Evolutionary conservation across 768 basidiomycete genomes (phyloP).

Genomic region (Termitomyces sp.): DNA sequence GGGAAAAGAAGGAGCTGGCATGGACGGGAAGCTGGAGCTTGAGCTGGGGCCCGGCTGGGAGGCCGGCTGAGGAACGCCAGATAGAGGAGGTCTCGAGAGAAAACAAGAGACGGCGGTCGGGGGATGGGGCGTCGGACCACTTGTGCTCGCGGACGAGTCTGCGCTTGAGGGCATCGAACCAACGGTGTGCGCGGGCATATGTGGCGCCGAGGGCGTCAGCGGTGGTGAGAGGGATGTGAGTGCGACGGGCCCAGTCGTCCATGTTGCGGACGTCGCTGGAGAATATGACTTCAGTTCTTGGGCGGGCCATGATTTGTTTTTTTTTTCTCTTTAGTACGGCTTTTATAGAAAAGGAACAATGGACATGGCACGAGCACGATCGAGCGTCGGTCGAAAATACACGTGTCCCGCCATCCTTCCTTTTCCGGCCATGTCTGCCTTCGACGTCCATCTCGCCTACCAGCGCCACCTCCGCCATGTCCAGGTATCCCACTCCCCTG

Average conservation of each 20-base stretch:
- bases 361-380: constrained; percentile 33
- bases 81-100: constrained; percentile 75
- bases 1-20: constrained; percentile 82
- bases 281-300: constrained; percentile 61
- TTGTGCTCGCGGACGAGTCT: constrained; percentile 64
- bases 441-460: constrained; percentile 48
- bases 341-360: constrained; percentile 9
- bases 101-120: constrained; percentile 72
- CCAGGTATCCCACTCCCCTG: constrained; percentile 38
- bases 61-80: constrained; percentile 69
- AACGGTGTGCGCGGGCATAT: constrained; percentile 77
- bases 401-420: constrained; percentile 47
- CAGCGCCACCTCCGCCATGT: constrained; percentile 57
- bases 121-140: constrained; percentile 57
- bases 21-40: constrained; percentile 71
- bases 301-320: constrained; percentile 15
- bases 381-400: constrained; percentile 62
- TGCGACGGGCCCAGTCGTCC: constrained; percentile 79
- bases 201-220: constrained; percentile 77
- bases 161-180: constrained; percentile 58
- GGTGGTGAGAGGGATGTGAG: constrained; percentile 75
- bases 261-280: constrained; percentile 77
- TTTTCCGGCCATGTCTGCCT: constrained; percentile 3
- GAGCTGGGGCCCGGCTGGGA: constrained; percentile 72
- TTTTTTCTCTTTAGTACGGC: not conserved